Evolutionary conservation across 2,329 filamentous ascomycete species (phyloP), one percentile per base, ranked within the genome.

Genomic region (Myriangium duriaei): DNA sequence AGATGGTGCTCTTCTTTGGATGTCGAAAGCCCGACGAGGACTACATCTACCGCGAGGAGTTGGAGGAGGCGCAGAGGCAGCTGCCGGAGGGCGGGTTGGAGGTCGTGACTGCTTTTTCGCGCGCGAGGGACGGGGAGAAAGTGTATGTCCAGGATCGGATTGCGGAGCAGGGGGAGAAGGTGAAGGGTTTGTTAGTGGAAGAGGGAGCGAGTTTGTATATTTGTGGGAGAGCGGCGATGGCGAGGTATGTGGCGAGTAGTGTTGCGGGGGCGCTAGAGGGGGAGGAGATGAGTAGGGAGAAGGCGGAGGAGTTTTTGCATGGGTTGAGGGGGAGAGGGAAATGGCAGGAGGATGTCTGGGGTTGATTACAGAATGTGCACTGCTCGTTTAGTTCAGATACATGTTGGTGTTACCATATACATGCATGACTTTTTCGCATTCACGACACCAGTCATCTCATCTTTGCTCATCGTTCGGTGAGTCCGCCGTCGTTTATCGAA

Each of bases 1-100:
- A 49, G 3, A 61, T 58, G 37, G 38, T 62, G 11, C 56, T 65
- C 1, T 62, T 64, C 49, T 64, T 58, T 37, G 64, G 63, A 12
- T 65, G 60, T 44, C 51, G 62, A 3, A 49, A 50, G 2, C 49
- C 48, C 0, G 45, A 55, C 0, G 50, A 60, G 30, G 61, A 65
- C 32, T 64, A 48, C 29, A 52, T 60, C 24, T 61, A 61, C 36
- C 37, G 45, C 1, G 49, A 51, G 2, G 56, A 60, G 37, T 30
- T 58, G 30, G 44, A 47, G n/a, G 48, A 48, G 10, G 40, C 51
- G 45, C 42, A 51, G 31, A 28, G 28, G n/a, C 42, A 40, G 16
- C 45, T 55, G 17, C n/a, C 7, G 2, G 32, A 10, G 5, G 15
- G 15, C 4, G 14, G 59, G 12, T 43, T 44, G 4, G 33, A 61